Evolutionary conservation across 23 red algal species (phyloP).

Genomic region (Gracilaria caudata): DNA sequence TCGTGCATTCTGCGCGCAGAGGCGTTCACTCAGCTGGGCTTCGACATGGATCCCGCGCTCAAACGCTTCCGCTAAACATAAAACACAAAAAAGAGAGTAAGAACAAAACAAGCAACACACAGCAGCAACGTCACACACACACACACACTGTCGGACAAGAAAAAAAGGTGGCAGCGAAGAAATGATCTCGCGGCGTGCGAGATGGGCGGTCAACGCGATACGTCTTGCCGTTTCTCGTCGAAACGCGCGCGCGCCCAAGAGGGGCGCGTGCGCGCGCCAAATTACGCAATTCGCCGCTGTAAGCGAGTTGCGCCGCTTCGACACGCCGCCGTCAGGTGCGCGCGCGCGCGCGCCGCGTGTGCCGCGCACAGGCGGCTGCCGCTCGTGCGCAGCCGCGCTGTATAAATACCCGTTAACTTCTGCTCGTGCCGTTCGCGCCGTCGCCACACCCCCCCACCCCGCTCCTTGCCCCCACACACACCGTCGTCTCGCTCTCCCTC

Average conservation of each 20-base stretch:
- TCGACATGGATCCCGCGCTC: slow-evolving; percentile 63
- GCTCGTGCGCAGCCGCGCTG: background rate
- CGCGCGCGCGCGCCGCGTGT: background rate
- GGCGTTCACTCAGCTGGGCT: slow-evolving; percentile 87
- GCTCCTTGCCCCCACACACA: background rate
- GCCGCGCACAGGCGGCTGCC: background rate
- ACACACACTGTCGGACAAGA: too few species aligned
- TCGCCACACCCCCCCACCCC: too few species aligned
- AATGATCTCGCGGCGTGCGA: background rate
- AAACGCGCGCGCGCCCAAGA: slow-evolving; percentile 1
- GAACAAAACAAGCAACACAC: too few species aligned
- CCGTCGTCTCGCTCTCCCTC: background rate
- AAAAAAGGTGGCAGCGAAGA: too few species aligned
- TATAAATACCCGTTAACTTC: too few species aligned
- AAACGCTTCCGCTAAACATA: slow-evolving; percentile 35
- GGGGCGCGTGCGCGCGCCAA: too few species aligned
- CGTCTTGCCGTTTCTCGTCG: background rate
- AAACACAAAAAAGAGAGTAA: too few species aligned
- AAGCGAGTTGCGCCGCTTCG: background rate
- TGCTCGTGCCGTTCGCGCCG: background rate
- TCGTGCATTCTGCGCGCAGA: slow-evolving; percentile 73
- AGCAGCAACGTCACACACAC: too few species aligned
- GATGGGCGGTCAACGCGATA: background rate
- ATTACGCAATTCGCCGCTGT: background rate
- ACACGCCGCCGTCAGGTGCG: background rate